Evolutionary conservation across 2,329 filamentous ascomycete genomes (phyloP).

Genomic region (Aureobasidium leucospermi): DNA sequence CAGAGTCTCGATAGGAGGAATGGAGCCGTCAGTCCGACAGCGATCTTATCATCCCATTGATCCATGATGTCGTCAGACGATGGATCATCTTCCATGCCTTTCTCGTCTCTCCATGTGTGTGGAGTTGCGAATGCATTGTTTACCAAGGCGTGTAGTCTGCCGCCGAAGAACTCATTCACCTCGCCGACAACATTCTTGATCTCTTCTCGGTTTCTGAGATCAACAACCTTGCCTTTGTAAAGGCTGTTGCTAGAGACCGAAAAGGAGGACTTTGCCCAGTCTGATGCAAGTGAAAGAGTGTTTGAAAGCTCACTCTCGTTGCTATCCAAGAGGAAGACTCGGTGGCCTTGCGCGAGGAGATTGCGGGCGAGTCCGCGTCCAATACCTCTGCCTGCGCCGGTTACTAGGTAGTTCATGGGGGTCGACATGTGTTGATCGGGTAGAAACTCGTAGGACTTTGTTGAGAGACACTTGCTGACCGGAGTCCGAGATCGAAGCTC

Average conservation of each 20-base stretch:
- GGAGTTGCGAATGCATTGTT: constrained; percentile 32
- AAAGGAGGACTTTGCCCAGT: not conserved
- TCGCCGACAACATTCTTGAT: constrained; percentile 25
- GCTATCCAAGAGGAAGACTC: constrained; percentile 35
- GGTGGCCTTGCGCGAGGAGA: constrained; percentile 30
- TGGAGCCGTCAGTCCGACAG: constrained; percentile 29
- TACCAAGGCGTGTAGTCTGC: constrained; percentile 34
- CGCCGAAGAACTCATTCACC: constrained; percentile 29
- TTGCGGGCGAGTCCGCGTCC: constrained; percentile 31
- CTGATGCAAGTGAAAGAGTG: constrained; percentile 23
- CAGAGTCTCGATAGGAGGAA: constrained; percentile 16
- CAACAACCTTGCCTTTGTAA: constrained; percentile 16
- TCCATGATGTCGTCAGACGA: constrained; percentile 8
- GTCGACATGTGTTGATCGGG: not conserved
- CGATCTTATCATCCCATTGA: constrained; percentile 16
- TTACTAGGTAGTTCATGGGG: constrained; percentile 35
- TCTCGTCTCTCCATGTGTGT: constrained; percentile 11
- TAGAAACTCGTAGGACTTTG: not conserved
- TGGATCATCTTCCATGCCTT: constrained; percentile 13
- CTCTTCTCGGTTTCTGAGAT: constrained; percentile 25
- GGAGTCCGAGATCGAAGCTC: not conserved
- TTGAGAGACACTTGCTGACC: not conserved
- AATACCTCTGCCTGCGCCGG: constrained; percentile 32
- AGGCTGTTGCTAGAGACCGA: not conserved
- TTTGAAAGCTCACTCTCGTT: constrained; percentile 33